Conservation (phyloP, 106 monocot genomes). For the Xerophyta viscosa region DNA sequence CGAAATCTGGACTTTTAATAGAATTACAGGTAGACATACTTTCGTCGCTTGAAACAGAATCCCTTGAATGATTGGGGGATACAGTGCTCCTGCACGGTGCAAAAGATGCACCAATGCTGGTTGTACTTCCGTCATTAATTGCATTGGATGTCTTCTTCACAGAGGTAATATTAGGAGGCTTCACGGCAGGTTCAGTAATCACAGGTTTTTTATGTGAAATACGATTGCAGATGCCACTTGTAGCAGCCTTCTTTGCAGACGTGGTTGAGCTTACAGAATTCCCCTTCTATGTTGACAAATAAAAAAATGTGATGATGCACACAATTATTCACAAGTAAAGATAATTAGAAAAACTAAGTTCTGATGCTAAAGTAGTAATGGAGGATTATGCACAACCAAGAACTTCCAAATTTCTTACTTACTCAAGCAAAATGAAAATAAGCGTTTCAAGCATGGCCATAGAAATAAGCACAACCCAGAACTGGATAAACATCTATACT, state of each 20-base stretch:
- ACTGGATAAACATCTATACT: too few relatives aligned
- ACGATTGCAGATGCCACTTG: background rate
- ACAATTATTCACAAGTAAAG: background rate
- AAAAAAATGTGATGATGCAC: background rate
- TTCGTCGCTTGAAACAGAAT: conserved; percentile 62
- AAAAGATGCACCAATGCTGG: conserved; percentile 12
- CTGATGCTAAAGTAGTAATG: too few relatives aligned
- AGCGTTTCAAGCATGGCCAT: too few relatives aligned
- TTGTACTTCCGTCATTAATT: conserved; percentile 6
- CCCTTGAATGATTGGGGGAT: conserved; percentile 36
- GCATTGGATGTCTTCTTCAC: conserved; percentile 1
- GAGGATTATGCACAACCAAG: too few relatives aligned
- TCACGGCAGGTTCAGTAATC: conserved; percentile 12
- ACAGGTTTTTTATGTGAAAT: conserved; percentile 14
- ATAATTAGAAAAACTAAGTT: too few relatives aligned
- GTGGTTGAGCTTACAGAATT: conserved; percentile 8
- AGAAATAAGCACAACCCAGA: too few relatives aligned
- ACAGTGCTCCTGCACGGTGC: conserved; percentile 34
- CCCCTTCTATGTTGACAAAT: conserved; percentile 21
- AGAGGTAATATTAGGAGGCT: conserved; percentile 2
- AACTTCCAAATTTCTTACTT: too few relatives aligned
- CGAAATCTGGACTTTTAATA: conserved; percentile 80
- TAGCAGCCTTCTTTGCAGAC: conserved; percentile 30
- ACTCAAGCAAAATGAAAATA: too few relatives aligned
- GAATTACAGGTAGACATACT: conserved; percentile 86